These are phyloP conservation scores for Aspergillus brasiliensis DNA, from an alignment of 2,329 filamentous ascomycete genomes.

Conservation along the genomic window DNA sequence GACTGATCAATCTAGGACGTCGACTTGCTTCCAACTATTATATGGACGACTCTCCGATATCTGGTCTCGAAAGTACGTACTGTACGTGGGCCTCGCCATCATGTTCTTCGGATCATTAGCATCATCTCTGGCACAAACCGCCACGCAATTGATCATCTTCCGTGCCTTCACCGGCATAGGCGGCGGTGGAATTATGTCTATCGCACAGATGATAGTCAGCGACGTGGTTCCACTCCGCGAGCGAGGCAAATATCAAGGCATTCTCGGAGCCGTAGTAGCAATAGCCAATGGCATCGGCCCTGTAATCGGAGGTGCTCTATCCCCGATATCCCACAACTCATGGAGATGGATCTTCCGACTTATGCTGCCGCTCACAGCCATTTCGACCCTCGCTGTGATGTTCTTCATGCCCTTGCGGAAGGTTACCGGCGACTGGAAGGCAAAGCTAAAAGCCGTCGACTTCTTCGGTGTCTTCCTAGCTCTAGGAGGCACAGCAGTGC, in stretches of 20 bases:
- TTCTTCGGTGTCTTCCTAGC: constrained; percentile 53
- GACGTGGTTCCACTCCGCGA: constrained; percentile 62
- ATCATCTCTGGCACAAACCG: constrained; percentile 59
- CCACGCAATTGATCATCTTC: constrained; percentile 62
- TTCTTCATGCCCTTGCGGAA: constrained; percentile 61
- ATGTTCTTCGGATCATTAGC: constrained; percentile 60
- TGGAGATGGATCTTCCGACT: constrained; percentile 59
- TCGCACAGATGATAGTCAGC: constrained; percentile 64
- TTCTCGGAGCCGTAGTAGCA: constrained; percentile 53
- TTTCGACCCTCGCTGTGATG: constrained; percentile 52
- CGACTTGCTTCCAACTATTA: constrained; percentile 65
- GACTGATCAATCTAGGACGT: constrained; percentile 72
- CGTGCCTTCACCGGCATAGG: constrained; percentile 62
- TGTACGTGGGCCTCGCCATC: constrained; percentile 55
- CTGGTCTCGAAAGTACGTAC: constrained; percentile 61
- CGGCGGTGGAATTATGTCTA: constrained; percentile 60
- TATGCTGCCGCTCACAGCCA: constrained; percentile 55
- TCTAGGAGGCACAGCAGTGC: constrained; percentile 47
- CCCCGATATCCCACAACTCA: constrained; percentile 48
- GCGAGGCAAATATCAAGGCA: constrained; percentile 63
- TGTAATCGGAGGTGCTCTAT: constrained; percentile 56
- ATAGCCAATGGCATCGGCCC: constrained; percentile 59
- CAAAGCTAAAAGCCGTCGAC: constrained; percentile 56
- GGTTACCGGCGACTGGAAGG: constrained; percentile 55
- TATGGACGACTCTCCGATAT: constrained; percentile 65